These are phyloP conservation scores for Alternaria incomplexa DNA, from an alignment of 2,329 filamentous ascomycete genomes.

Conservation along the genomic window DNA sequence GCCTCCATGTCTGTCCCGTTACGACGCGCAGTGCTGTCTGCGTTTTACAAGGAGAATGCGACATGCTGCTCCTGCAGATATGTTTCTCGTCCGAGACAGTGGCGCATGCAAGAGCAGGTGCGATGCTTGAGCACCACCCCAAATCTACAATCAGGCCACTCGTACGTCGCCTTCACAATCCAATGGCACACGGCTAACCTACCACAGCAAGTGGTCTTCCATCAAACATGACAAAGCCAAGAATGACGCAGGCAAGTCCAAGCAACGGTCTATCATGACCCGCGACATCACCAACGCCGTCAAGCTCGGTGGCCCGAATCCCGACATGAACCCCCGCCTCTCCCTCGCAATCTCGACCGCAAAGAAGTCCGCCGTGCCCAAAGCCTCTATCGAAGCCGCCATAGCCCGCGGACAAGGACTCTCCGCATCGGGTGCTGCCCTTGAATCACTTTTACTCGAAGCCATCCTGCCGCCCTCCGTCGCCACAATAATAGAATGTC, in stretches of 20 bases:
- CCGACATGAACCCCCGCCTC: slow-evolving; percentile 76
- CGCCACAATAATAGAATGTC: slow-evolving; percentile 81
- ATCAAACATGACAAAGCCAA: slow-evolving; percentile 95
- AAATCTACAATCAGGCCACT: slow-evolving; percentile 40
- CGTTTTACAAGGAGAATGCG: slow-evolving; percentile 11
- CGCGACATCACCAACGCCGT: slow-evolving; percentile 77
- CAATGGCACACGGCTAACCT: background rate
- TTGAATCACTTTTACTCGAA: slow-evolving; percentile 82
- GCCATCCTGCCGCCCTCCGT: slow-evolving; percentile 76
- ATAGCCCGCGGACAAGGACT: slow-evolving; percentile 88
- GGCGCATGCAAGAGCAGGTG: slow-evolving; percentile 24
- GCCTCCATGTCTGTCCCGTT: slow-evolving; percentile 32
- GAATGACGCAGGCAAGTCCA: slow-evolving; percentile 80
- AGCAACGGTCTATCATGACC: slow-evolving; percentile 69
- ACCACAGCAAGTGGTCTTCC: slow-evolving; percentile 83
- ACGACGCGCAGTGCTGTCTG: slow-evolving; percentile 22
- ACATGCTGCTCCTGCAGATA: slow-evolving; percentile 29
- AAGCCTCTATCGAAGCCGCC: slow-evolving; percentile 81
- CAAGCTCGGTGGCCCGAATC: slow-evolving; percentile 77
- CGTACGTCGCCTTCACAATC: slow-evolving; percentile 23
- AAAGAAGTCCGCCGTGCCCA: slow-evolving; percentile 86
- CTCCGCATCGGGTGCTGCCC: slow-evolving; percentile 72
- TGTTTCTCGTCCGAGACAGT: slow-evolving; percentile 10
- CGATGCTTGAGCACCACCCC: slow-evolving; percentile 39
- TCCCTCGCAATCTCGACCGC: slow-evolving; percentile 74